Evolutionary conservation across 805 yeast genomes (phyloP).

Genomic region (Wickerhamiella siamensis): DNA sequence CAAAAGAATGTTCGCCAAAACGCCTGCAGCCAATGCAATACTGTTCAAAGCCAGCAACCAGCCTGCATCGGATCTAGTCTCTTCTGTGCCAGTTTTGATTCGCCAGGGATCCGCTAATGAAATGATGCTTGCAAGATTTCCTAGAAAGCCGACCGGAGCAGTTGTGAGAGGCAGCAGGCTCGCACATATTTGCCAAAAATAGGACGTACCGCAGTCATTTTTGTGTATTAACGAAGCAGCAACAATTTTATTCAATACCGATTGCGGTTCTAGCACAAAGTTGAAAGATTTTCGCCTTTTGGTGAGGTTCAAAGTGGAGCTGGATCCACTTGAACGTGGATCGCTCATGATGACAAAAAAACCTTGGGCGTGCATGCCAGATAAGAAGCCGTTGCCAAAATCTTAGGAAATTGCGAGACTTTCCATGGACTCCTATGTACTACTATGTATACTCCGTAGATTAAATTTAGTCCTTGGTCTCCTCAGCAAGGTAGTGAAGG

Average conservation of each 20-base stretch:
- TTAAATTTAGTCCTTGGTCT: conserved; percentile 17
- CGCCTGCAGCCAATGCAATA: conserved; percentile 48
- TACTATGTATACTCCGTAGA: too few relatives aligned
- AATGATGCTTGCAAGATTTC: conserved; percentile 12
- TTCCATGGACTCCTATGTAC: too few relatives aligned
- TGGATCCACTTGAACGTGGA: too few relatives aligned
- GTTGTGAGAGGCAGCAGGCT: conserved; percentile 5
- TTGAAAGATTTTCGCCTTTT: too few relatives aligned
- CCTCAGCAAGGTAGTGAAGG: conserved; percentile 65
- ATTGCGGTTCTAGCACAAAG: too few relatives aligned
- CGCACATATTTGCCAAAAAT: conserved; percentile 3
- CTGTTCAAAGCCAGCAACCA: conserved; percentile 45
- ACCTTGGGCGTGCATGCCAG: too few relatives aligned
- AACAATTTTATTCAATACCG: too few relatives aligned
- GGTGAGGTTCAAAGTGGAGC: too few relatives aligned
- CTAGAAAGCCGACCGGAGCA: conserved; percentile 15
- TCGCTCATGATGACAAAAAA: too few relatives aligned
- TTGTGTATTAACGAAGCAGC: not conserved
- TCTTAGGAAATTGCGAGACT: too few relatives aligned
- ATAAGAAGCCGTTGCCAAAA: too few relatives aligned
- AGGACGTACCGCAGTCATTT: not conserved
- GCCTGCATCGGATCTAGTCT: conserved; percentile 7
- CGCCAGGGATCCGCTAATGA: conserved; percentile 16
- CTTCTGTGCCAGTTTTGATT: not conserved
- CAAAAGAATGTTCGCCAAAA: conserved; percentile 53